A percentile compares a stretch with the other conserved stretches of the same genome.
Evolutionary conservation across 1,284 basidiomycete genomes (phyloP).

Genomic region (Psilocybe mexicana): DNA sequence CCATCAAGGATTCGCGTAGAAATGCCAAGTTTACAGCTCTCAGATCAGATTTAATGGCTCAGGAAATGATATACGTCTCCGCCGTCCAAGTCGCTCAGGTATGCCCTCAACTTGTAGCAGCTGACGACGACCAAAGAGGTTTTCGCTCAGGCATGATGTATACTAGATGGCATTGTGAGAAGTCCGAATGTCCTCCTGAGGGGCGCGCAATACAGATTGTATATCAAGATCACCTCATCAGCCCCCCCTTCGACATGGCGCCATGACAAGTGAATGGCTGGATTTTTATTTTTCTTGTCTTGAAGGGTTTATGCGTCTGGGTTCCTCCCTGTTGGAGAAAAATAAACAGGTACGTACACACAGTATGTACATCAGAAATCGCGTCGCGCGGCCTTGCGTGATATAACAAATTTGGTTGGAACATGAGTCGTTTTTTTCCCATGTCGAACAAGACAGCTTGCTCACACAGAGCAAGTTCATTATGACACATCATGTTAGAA

Average conservation of each 20-base stretch:
- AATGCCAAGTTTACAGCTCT: no score
- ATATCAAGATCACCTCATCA: slow-evolving; percentile 8
- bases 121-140: not conserved
- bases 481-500: slow-evolving; percentile 11
- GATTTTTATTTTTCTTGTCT: not conserved
- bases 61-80: not conserved
- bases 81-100: not conserved
- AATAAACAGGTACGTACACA: not conserved
- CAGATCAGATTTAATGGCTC: not conserved
- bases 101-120: not conserved
- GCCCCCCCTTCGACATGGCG: not conserved
- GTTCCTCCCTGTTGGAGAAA: slow-evolving; percentile 10
- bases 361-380: not conserved
- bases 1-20: no score
- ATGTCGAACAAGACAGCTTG: slow-evolving; percentile 12
- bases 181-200: slow-evolving; percentile 1
- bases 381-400: not conserved
- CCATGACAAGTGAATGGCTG: not conserved
- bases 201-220: slow-evolving; percentile 1
- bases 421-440: slow-evolving; percentile 4
- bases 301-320: slow-evolving; percentile 2
- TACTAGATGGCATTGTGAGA: slow-evolving; percentile 6
- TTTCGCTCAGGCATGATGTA: not conserved
- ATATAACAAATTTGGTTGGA: not conserved
- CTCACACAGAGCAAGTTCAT: not conserved